phyloP scores from a whole-genome alignment of 2,329 filamentous ascomycete species.

The Cryphonectria nitschkei region DNA sequence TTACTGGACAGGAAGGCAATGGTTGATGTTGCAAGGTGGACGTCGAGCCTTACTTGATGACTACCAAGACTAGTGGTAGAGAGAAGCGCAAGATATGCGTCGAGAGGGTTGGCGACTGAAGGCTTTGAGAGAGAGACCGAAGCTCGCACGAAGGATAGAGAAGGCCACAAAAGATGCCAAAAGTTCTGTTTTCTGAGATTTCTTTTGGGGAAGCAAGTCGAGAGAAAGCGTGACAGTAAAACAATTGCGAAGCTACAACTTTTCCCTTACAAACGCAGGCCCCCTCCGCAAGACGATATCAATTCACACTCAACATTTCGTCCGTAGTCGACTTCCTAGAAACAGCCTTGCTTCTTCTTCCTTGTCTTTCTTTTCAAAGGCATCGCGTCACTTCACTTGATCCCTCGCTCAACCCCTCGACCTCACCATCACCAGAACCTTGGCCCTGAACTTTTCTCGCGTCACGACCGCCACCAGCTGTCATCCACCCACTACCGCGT shows the following conservation, averaged over 20 bases:
- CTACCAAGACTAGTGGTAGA: neutral
- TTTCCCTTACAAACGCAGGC: neutral
- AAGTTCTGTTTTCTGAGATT: neutral
- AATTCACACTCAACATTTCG: neutral
- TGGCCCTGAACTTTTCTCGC: neutral
- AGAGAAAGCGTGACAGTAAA: constrained; percentile 1
- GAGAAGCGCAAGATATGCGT: too few species aligned
- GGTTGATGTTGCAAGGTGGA: neutral
- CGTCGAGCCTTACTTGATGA: neutral
- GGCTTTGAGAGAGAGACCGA: neutral
- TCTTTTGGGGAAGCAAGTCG: neutral
- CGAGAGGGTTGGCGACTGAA: neutral
- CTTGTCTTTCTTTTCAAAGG: neutral
- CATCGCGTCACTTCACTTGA: neutral
- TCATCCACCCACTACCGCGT: neutral
- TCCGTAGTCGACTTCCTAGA: neutral
- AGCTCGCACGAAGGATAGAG: neutral
- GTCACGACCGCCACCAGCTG: neutral
- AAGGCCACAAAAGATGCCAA: neutral
- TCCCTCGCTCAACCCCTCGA: neutral
- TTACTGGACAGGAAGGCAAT: neutral
- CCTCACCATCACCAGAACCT: neutral
- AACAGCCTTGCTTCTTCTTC: neutral
- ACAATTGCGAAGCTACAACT: neutral
- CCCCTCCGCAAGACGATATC: neutral